Percentiles rank a stretch among this genome's conserved stretches.
Evolutionary conservation across 2,329 filamentous ascomycete species (phyloP).

Genomic region (Alternaria alternata): DNA sequence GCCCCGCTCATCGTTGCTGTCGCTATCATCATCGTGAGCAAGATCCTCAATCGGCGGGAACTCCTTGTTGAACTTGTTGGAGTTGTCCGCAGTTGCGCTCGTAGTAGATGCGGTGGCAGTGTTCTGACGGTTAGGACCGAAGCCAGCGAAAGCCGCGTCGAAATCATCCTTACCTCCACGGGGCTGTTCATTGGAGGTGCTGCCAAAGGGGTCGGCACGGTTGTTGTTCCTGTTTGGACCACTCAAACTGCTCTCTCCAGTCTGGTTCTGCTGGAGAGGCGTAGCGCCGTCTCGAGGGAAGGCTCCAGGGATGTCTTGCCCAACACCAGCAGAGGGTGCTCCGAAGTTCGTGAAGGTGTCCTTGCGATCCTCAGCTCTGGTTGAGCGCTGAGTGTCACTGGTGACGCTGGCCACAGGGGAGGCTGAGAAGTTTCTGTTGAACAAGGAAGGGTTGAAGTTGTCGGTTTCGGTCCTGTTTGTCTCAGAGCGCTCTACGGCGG

Average conservation of each 20-base stretch:
- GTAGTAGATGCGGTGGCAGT: constrained; percentile 51
- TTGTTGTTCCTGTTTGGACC: constrained; percentile 55
- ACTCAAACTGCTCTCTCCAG: constrained; percentile 58
- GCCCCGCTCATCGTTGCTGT: constrained; percentile 71
- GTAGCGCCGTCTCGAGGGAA: constrained; percentile 55
- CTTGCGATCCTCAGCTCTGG: constrained; percentile 49
- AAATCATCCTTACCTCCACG: constrained; percentile 76
- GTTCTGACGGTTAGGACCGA: constrained; percentile 63
- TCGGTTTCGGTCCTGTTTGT: constrained; percentile 48
- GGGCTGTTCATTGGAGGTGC: constrained; percentile 41
- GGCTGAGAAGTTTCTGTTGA: constrained; percentile 49
- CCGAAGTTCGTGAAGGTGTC: constrained; percentile 53
- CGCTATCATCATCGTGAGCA: constrained; percentile 82
- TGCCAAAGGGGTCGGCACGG: constrained; percentile 54
- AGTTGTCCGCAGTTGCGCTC: constrained; percentile 40
- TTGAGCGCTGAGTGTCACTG: constrained; percentile 50
- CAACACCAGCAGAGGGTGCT: constrained; percentile 35
- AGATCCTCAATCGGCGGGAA: constrained; percentile 95
- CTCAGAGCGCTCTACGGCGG: constrained; percentile 44
- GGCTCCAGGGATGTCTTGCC: constrained; percentile 56
- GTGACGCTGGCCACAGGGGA: constrained; percentile 52
- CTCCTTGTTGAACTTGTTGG: constrained; percentile 72
- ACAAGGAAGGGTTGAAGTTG: constrained; percentile 46
- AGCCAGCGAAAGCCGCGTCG: constrained; percentile 83
- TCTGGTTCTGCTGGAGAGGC: constrained; percentile 58